Percentiles rank a stretch among this genome's conserved stretches.
Conservation (phyloP, 2,329 filamentous ascomycete genomes). For the Fulvia fulva region DNA sequence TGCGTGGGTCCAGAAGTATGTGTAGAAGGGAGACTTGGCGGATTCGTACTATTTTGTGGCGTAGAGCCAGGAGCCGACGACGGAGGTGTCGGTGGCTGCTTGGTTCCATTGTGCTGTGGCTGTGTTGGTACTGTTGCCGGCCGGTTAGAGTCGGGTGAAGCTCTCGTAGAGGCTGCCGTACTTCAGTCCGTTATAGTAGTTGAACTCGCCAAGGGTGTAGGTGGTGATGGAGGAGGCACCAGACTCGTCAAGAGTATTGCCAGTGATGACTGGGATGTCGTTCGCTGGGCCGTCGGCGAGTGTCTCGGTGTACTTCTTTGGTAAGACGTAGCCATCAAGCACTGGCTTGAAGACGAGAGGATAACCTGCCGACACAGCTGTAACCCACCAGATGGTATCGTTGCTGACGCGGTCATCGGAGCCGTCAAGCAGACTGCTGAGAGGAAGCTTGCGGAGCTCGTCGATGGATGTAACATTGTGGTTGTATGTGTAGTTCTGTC, state of each 20-base stretch:
- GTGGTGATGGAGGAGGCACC: constrained; percentile 3
- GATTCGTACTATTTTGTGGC: constrained; percentile 5
- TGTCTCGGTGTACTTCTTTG: constrained; percentile 8
- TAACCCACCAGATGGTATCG: constrained; percentile 8
- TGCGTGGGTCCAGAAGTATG: constrained; percentile 7
- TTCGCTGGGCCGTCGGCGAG: constrained; percentile 7
- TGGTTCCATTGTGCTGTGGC: constrained; percentile 2
- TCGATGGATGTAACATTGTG: constrained; percentile 7
- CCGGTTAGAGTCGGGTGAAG: constrained; percentile 5
- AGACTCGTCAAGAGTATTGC: constrained; percentile 7
- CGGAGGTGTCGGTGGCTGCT: constrained; percentile 3
- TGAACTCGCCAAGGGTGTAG: constrained; percentile 2
- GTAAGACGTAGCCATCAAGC: constrained; percentile 4
- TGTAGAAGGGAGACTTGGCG: constrained; percentile 8
- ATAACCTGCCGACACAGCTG: neutral
- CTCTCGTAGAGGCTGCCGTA: constrained; percentile 2
- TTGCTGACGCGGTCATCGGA: constrained; percentile 3
- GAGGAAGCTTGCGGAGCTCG: constrained; percentile 7
- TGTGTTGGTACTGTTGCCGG: neutral
- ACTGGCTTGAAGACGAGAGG: constrained; percentile 9
- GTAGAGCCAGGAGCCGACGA: constrained; percentile 6
- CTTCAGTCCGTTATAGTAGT: constrained; percentile 5
- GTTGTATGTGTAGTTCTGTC: constrained; percentile 3
- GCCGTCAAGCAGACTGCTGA: neutral
- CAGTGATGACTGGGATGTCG: constrained; percentile 7